Evolutionary conservation across 108 stramenopile genomes (phyloP).

Genomic region (Schizochytrium sp.): DNA sequence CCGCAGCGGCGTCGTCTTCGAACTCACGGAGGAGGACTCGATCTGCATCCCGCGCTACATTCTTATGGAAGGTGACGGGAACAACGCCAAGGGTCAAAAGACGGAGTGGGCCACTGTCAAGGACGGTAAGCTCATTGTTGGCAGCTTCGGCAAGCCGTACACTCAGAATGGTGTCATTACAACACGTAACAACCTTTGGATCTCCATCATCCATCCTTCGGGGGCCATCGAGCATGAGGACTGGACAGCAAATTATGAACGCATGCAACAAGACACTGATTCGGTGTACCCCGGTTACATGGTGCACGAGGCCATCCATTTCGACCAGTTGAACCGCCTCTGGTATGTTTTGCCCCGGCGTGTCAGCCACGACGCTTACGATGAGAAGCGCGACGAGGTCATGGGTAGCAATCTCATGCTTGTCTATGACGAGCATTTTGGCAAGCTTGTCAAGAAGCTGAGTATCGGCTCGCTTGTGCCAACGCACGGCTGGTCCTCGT

Average conservation of each 20-base stretch:
- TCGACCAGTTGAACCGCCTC: not conserved
- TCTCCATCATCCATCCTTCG: conserved; percentile 7
- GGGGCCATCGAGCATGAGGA: conserved; percentile 20
- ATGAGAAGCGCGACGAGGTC: conserved; percentile 39
- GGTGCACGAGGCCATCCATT: conserved; percentile 43
- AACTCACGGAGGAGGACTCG: conserved; percentile 29
- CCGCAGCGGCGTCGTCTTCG: conserved; percentile 46
- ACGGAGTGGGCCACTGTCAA: conserved; percentile 48
- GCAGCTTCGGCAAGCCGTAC: conserved; percentile 51
- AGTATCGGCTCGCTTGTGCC: conserved; percentile 27
- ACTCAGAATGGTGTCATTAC: conserved; percentile 27
- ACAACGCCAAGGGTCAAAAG: conserved; percentile 45
- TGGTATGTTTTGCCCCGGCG: conserved; percentile 46
- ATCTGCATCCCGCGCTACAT: conserved; percentile 20
- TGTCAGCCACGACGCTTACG: conserved; percentile 35
- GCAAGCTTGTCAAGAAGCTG: not conserved
- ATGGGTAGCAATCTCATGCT: conserved; percentile 44
- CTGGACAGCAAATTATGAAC: conserved; percentile 30
- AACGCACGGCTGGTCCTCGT: conserved; percentile 43
- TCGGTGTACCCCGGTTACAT: conserved; percentile 34
- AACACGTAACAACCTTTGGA: conserved; percentile 45
- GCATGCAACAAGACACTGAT: conserved; percentile 21
- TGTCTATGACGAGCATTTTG: conserved; percentile 23
- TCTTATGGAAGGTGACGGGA: conserved; percentile 39
- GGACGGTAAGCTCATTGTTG: conserved; percentile 33